A percentile compares a stretch with the other conserved stretches of the same genome.
phyloP scores from a whole-genome alignment of 345 rosid species.

The Clarkia xantiana region DNA sequence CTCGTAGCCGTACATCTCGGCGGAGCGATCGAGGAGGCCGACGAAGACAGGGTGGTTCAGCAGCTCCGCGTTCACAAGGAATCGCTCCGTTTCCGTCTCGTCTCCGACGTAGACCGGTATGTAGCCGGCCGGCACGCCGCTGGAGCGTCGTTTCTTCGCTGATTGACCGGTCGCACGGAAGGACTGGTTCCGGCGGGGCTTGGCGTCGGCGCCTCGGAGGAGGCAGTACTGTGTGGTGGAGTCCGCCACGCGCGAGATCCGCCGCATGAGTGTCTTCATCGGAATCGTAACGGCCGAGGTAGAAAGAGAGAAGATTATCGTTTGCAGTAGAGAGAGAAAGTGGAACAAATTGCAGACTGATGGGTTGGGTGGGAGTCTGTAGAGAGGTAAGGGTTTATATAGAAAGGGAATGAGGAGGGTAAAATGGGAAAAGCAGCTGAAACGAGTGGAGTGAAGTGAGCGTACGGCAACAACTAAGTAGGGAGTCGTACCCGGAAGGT shows the following conservation, averaged over 20 bases:
- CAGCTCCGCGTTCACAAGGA: conserved; percentile 69
- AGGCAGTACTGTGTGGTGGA: conserved; percentile 68
- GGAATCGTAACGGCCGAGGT: neutral
- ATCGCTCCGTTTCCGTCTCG: conserved; percentile 59
- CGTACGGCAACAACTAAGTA: too few species aligned
- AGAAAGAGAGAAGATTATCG: too few species aligned
- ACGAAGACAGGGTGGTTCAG: conserved; percentile 77
- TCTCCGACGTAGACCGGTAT: conserved; percentile 89
- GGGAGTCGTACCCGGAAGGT: too few species aligned
- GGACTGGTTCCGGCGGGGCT: conserved; percentile 12
- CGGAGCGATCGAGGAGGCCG: conserved; percentile 62
- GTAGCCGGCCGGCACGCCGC: conserved; percentile 59
- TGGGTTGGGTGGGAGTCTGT: too few species aligned
- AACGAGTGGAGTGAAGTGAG: too few species aligned
- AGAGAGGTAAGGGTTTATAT: too few species aligned
- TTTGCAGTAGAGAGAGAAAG: too few species aligned
- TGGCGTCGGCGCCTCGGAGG: conserved; percentile 37
- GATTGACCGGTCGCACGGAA: conserved; percentile 11
- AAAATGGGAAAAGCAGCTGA: too few species aligned
- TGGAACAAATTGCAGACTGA: too few species aligned
- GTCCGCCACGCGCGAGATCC: conserved; percentile 77
- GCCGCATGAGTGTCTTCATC: conserved; percentile 88
- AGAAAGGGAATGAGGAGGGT: too few species aligned
- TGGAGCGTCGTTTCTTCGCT: conserved; percentile 20
- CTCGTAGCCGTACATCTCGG: conserved; percentile 89